phyloP scores from a whole-genome alignment of 2,329 filamentous ascomycete species.

The Pseudocercospora vitis region DNA sequence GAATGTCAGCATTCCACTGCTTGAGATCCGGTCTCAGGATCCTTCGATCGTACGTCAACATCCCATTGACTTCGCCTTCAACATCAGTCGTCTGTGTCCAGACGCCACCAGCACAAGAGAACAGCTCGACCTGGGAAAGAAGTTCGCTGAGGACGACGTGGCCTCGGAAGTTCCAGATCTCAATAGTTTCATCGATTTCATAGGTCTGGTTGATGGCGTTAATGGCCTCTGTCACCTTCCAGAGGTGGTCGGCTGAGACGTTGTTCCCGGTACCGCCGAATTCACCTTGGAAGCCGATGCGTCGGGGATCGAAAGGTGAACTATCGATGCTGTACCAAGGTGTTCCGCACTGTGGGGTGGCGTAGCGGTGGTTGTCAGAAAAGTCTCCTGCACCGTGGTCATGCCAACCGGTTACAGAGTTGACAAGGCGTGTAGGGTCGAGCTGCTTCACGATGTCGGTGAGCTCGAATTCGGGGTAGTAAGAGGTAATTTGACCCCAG shows the following conservation, averaged over 20 bases:
- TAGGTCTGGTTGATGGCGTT: slow-evolving; percentile 65
- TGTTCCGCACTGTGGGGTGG: slow-evolving; percentile 68
- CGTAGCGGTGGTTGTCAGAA: slow-evolving; percentile 70
- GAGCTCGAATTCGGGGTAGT: slow-evolving; percentile 57
- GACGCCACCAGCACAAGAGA: slow-evolving; percentile 65
- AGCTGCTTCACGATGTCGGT: slow-evolving; percentile 56
- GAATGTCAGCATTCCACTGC: slow-evolving; percentile 63
- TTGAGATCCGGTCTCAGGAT: slow-evolving; percentile 50
- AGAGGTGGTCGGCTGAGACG: slow-evolving; percentile 62
- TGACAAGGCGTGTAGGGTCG: slow-evolving; percentile 64
- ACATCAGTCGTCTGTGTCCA: slow-evolving; percentile 76
- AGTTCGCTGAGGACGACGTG: slow-evolving; percentile 53
- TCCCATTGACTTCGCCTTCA: slow-evolving; percentile 71
- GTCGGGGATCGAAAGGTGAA: slow-evolving; percentile 56
- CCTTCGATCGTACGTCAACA: slow-evolving; percentile 64
- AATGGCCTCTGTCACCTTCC: slow-evolving; percentile 63
- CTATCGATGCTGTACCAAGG: slow-evolving; percentile 64
- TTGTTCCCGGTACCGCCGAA: slow-evolving; percentile 70
- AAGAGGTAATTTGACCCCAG: slow-evolving; percentile 61
- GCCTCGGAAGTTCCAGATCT: slow-evolving; percentile 66
- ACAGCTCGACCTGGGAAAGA: slow-evolving; percentile 53
- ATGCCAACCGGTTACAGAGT: slow-evolving; percentile 64
- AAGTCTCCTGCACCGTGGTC: slow-evolving; percentile 70
- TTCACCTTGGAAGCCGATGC: slow-evolving; percentile 70
- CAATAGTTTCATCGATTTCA: slow-evolving; percentile 60